Evolutionary conservation across 2,329 filamentous ascomycete species (phyloP), one percentile per base, ranked within the genome.

Genomic region (Xylaria sp.): DNA sequence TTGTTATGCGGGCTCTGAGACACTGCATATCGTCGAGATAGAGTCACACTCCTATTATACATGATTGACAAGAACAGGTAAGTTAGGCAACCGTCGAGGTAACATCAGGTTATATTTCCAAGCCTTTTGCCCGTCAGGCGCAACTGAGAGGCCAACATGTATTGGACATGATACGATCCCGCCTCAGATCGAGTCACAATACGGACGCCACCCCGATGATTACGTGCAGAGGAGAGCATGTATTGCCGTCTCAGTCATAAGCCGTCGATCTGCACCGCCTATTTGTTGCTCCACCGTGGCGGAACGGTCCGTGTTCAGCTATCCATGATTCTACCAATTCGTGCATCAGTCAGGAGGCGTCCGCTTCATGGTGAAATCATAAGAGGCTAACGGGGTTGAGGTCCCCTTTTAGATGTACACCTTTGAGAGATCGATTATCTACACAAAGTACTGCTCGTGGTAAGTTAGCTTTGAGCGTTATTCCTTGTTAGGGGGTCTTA

Each of bases 161-260:
- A 65, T 65, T 58, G 66, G 52, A 62, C 39, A 31, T 25, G 48
- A 63, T 63, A 59, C 60, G 65, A 63, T 55, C 31, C 48, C 50
- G 60, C 54, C 31, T 18, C 46, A 55, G 46, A 34, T 50, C 41
- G n/a, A 34, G 25, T n/a, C 28, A 46, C 57, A 31, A 65, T 39
- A 28, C 28, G 41, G n/a, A 44, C 44, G 50, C 39, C 34, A 23
- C 52, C 20, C 57, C 51, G 44, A 60, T 65, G 50, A 65, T 57
- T 28, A 39, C 44, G 56, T 61, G 56, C 55, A 59, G 23, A 50
- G 31, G 20, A 34, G 25, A 25, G 56, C n/a, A 52, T 62, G 13
- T n/a, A 46, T 18, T 64, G n/a, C 25, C 13, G 52, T 46, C 59
- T 28, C 56, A 55, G 54, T 28, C 6, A 51, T 48, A 56, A 31